These are phyloP conservation scores for Rubia tinctorum DNA, from an alignment of 305 asterid species.

Conservation along the genomic window DNA sequence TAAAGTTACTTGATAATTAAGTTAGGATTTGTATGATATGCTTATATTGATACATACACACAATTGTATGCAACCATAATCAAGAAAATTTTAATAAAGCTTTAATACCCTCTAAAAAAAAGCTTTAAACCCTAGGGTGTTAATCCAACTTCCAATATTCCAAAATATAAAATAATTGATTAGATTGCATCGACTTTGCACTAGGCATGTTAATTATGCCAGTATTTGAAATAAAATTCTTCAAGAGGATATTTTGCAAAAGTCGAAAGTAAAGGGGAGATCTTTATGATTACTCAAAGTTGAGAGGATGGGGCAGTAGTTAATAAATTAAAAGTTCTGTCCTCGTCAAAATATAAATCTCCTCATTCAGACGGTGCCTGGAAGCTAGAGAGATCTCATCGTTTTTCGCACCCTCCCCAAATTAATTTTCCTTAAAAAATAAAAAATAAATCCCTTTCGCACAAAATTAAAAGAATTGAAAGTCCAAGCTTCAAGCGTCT, in stretches of 20 bases:
- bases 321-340: background rate
- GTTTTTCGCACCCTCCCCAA: slow-evolving; percentile 19
- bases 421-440: background rate
- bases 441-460: background rate
- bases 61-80: too few relatives aligned
- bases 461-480: background rate
- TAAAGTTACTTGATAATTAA: background rate
- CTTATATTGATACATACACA: background rate
- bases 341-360: background rate
- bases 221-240: background rate
- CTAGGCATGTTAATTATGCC: background rate
- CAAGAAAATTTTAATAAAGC: background rate
- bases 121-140: too few relatives aligned
- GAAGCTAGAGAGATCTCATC: slow-evolving; percentile 25
- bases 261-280: background rate
- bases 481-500: background rate
- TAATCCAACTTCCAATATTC: background rate
- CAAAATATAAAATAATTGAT: background rate
- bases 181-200: background rate
- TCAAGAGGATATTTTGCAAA: background rate
- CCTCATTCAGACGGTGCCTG: too few relatives aligned
- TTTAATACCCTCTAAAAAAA: too few relatives aligned
- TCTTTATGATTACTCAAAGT: background rate
- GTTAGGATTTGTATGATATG: background rate
- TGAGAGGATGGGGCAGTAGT: background rate